These are phyloP conservation scores for Acephala macrosclerotiorum DNA, from an alignment of 2,329 filamentous ascomycete genomes.

Conservation along the genomic window DNA sequence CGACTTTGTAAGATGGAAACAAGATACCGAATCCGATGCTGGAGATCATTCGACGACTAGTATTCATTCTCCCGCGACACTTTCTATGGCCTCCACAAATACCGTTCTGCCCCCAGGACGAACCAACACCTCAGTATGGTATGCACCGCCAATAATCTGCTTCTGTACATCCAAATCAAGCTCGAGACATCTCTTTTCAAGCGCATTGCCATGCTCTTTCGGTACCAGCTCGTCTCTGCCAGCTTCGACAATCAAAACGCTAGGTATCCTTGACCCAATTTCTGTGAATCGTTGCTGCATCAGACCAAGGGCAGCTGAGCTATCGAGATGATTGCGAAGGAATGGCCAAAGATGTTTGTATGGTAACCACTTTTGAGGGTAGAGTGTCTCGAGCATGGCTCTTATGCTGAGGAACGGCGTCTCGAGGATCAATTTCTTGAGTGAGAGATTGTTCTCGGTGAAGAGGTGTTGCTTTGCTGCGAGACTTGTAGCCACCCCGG, in stretches of 20 bases:
- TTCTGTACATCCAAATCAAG: slow-evolving; percentile 55
- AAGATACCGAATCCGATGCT: not conserved
- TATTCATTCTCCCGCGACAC: not conserved
- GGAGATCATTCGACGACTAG: not conserved
- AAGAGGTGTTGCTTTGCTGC: slow-evolving; percentile 25
- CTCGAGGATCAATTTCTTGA: slow-evolving; percentile 69
- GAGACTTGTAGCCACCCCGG: slow-evolving; percentile 70
- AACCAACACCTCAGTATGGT: slow-evolving; percentile 64
- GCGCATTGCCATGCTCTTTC: slow-evolving; percentile 53
- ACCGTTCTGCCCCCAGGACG: slow-evolving; percentile 52
- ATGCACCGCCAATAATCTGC: slow-evolving; percentile 55
- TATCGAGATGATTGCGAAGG: slow-evolving; percentile 69
- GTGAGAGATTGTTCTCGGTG: slow-evolving; percentile 21
- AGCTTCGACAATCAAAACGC: slow-evolving; percentile 58
- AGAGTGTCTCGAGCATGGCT: slow-evolving; percentile 74
- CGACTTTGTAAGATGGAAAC: not conserved
- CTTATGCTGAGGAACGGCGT: slow-evolving; percentile 77
- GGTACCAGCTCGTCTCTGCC: slow-evolving; percentile 67
- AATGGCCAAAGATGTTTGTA: slow-evolving; percentile 80
- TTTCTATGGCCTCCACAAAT: slow-evolving; percentile 53
- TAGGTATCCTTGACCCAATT: slow-evolving; percentile 29
- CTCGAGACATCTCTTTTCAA: slow-evolving; percentile 56
- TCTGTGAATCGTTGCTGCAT: slow-evolving; percentile 47
- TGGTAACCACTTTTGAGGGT: slow-evolving; percentile 81
- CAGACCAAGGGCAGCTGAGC: slow-evolving; percentile 55